These are phyloP conservation scores for Talaromyces verruculosus DNA, from an alignment of 2,329 filamentous ascomycete genomes.

Conservation along the genomic window DNA sequence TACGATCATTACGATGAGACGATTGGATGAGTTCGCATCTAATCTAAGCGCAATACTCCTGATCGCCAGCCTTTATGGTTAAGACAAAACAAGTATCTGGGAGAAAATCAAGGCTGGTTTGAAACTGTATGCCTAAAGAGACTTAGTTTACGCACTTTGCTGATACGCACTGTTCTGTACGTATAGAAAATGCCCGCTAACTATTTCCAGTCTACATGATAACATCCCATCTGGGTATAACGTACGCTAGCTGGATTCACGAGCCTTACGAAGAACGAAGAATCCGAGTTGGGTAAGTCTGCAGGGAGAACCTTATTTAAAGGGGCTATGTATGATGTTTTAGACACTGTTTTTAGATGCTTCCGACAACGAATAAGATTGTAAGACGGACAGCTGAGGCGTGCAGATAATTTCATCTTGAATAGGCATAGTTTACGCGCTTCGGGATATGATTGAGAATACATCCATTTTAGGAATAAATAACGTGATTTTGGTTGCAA, in stretches of 20 bases:
- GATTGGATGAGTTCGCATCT: background rate
- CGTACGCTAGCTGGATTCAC: background rate
- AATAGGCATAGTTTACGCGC: constrained; percentile 11
- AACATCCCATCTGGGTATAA: constrained; percentile 3
- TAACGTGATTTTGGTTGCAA: background rate
- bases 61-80: background rate
- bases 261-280: background rate
- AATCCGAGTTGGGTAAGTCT: background rate
- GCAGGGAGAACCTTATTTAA: background rate
- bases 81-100: background rate
- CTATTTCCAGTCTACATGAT: background rate
- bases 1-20: background rate
- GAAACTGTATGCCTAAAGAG: background rate
- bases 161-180: background rate
- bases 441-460: background rate
- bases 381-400: background rate
- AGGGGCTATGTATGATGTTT: background rate
- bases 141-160: constrained; percentile 10
- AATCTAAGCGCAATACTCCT: background rate
- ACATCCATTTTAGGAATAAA: background rate
- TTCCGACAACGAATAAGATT: constrained; percentile 1
- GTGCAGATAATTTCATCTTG: background rate
- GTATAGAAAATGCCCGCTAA: background rate
- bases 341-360: background rate
- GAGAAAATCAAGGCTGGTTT: background rate